Evolutionary conservation across 1,284 basidiomycete species (phyloP).

Genomic region (Cyathus olla): DNA sequence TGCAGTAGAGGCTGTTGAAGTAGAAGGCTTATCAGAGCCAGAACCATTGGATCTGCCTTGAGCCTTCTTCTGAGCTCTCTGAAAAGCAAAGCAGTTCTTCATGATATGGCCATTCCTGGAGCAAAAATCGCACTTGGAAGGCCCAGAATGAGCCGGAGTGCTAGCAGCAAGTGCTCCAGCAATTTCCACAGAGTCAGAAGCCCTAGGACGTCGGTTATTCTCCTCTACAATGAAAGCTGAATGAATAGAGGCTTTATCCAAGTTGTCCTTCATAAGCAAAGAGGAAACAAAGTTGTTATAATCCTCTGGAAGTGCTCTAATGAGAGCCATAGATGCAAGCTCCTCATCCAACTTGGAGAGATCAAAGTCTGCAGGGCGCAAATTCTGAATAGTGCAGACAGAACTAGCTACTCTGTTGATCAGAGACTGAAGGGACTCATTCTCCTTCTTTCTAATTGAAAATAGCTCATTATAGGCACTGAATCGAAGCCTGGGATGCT

Average conservation of each 20-base stretch:
- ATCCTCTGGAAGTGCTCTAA: constrained; percentile 20
- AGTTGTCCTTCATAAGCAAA: constrained; percentile 27
- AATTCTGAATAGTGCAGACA: constrained; percentile 31
- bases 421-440: constrained; percentile 35
- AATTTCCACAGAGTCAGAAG: neutral
- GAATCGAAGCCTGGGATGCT: constrained; percentile 33
- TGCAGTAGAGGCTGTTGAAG: neutral
- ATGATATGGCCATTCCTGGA: neutral
- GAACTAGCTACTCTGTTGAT: constrained; percentile 29
- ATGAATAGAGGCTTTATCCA: constrained; percentile 24
- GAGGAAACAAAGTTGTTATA: constrained; percentile 22
- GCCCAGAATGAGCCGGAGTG: neutral
- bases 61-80: neutral
- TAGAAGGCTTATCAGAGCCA: neutral
- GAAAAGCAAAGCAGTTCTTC: neutral
- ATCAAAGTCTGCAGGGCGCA: constrained; percentile 26
- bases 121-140: neutral
- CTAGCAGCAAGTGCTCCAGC: neutral
- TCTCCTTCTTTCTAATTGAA: constrained; percentile 31
- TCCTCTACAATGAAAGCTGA: constrained; percentile 32
- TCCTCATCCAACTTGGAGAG: constrained; percentile 33
- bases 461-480: constrained; percentile 46
- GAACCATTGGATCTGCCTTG: neutral
- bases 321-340: constrained; percentile 14
- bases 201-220: constrained; percentile 5